These are phyloP conservation scores for Erodium moschatum DNA, from an alignment of 441 rosid genomes.

Conservation along the genomic window DNA sequence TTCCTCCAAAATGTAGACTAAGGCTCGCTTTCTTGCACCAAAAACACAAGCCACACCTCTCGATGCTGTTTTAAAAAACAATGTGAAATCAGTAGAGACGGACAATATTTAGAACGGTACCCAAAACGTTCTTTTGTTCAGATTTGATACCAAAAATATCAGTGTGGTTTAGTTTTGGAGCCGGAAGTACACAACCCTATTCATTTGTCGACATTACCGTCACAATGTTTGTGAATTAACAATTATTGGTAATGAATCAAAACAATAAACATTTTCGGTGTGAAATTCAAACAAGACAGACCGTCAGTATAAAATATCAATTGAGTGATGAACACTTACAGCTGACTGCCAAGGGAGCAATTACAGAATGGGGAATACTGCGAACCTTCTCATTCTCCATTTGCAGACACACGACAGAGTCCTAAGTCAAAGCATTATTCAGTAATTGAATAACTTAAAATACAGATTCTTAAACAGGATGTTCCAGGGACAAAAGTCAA, in stretches of 20 bases:
- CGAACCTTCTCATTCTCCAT: slow-evolving; percentile 70
- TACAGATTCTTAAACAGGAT: too few relatives aligned
- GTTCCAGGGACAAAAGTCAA: too few relatives aligned
- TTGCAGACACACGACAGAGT: slow-evolving; percentile 37
- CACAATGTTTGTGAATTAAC: neutral
- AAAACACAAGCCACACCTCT: slow-evolving; percentile 84
- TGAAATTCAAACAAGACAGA: neutral
- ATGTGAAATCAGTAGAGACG: too few relatives aligned
- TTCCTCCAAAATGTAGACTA: slow-evolving; percentile 86
- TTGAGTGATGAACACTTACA: slow-evolving; percentile 34
- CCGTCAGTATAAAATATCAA: neutral
- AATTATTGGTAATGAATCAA: neutral
- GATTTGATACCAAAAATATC: too few relatives aligned
- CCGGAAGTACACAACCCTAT: too few relatives aligned
- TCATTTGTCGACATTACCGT: too few relatives aligned
- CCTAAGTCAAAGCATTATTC: slow-evolving; percentile 29
- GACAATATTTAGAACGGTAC: too few relatives aligned
- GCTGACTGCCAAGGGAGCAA: slow-evolving; percentile 75
- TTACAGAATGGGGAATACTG: slow-evolving; percentile 46
- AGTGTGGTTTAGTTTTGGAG: too few relatives aligned
- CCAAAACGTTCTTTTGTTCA: too few relatives aligned
- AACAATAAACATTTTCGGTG: neutral
- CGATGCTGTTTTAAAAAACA: slow-evolving; percentile 47
- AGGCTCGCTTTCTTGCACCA: slow-evolving; percentile 65
- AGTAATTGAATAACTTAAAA: too few relatives aligned